Base-by-base conservation (phyloP, 2,329 filamentous ascomycete species). In the Monilinia vaccinii-corymbosi region DNA sequence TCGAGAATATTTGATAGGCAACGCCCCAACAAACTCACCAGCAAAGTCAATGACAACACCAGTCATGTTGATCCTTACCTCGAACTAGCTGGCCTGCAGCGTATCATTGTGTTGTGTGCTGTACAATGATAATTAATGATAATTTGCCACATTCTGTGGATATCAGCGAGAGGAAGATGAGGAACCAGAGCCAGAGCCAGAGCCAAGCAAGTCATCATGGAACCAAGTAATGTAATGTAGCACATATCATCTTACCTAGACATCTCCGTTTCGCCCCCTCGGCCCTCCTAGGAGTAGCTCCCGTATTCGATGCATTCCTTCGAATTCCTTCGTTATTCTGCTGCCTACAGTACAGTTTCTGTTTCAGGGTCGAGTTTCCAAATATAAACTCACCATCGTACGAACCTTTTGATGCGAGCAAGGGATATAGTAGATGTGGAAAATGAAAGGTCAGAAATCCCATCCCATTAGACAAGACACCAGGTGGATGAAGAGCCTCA, bases 371-470 rank as follows among this genome's bases (percentile, higher is more conserved):
- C 28, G 32, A 8, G 4, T 36, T 36, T 59, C 57, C 49, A 59
- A 59, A 59, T 59, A 53, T 59, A 59, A 52, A 36, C 34, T 8
- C 9, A 44, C 28, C 25, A 56, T 56, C 16, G 53, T 48, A 31
- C 16, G 53, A 40, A 31, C 25, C 31, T 52, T 52, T 36, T 46
- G 48, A 45, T 59, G 57, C 48, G 45, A 53, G 47, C 56, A 58
- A 52, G 56, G 47, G 28, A 45, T 40, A 49, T 25, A 34, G 28
- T 53, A 53, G 31, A 46, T 53, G 11, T 40, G 8, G 5, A 31
- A 58, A 59, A 59, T 55, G 57, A 55, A 48, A 59, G 57, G 48
- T 59, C 57, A 55, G 25, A 46, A 46, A 47, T 55, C 40, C 57
- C 42, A 38, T 53, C n/a, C n/a, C n/a, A n/a, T n/a, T n/a, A n/a